Percentiles rank a stretch among this genome's conserved stretches.
These are phyloP conservation scores for Alternaria brassicae DNA, from an alignment of 2,329 filamentous ascomycete species.

Conservation along the genomic window DNA sequence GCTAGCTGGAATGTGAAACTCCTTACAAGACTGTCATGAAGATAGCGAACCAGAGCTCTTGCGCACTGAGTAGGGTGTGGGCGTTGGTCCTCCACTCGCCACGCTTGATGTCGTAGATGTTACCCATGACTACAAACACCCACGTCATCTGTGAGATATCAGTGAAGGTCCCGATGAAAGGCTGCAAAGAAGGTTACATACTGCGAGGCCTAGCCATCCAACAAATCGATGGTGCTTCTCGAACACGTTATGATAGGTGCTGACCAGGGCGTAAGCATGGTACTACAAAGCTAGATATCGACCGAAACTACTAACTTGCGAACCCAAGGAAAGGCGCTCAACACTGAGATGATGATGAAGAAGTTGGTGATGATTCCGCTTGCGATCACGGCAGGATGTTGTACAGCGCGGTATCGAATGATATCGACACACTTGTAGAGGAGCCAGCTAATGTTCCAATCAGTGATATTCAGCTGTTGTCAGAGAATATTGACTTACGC, in stretches of 20 bases:
- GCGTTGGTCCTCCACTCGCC: slow-evolving; percentile 40
- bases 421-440: slow-evolving; percentile 47
- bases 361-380: slow-evolving; percentile 46
- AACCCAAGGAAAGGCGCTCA: slow-evolving; percentile 48
- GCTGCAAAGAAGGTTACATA: slow-evolving; percentile 17
- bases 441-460: slow-evolving; percentile 37
- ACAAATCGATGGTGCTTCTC: slow-evolving; percentile 48
- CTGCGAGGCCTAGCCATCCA: slow-evolving; percentile 47
- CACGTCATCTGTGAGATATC: slow-evolving; percentile 40
- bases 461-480: slow-evolving; percentile 6
- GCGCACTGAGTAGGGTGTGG: slow-evolving; percentile 39
- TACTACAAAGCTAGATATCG: not conserved
- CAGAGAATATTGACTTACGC: slow-evolving; percentile 26
- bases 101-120: slow-evolving; percentile 45
- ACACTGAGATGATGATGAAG: slow-evolving; percentile 46
- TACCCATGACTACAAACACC: slow-evolving; percentile 46
- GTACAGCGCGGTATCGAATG: slow-evolving; percentile 41
- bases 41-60: slow-evolving; percentile 47
- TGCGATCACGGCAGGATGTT: slow-evolving; percentile 41
- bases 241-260: slow-evolving; percentile 47
- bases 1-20: not conserved
- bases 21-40: slow-evolving; percentile 49
- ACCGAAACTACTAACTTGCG: slow-evolving; percentile 38
- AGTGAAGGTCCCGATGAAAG: not conserved
- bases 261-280: slow-evolving; percentile 25